A percentile compares a stretch with the other conserved stretches of the same genome.
Conservation (phyloP, 169 alveolate species). For the Plasmodium knowlesi region DNA sequence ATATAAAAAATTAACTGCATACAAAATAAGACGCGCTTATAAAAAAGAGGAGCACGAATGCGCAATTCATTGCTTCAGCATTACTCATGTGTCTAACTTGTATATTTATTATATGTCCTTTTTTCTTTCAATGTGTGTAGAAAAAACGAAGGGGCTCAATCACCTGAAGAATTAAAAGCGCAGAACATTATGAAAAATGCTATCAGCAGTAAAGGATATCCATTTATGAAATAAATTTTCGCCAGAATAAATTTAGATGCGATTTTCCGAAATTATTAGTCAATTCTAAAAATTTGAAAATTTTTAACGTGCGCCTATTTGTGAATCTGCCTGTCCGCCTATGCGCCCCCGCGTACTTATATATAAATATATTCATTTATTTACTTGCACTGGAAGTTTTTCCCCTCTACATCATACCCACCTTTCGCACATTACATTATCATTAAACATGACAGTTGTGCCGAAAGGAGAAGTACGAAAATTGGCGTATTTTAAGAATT, state of each 20-base stretch:
- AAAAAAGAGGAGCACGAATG: background rate
- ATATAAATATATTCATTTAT: background rate
- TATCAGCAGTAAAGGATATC: conserved; percentile 17
- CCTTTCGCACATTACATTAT: background rate
- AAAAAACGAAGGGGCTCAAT: conserved; percentile 26
- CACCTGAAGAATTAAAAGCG: conserved; percentile 49
- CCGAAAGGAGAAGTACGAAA: background rate
- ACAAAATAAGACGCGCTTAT: background rate
- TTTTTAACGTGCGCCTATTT: background rate
- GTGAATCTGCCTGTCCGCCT: background rate
- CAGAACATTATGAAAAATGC: conserved; percentile 22
- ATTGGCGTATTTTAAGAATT: background rate
- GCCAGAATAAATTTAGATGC: background rate
- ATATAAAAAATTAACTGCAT: background rate
- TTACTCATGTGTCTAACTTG: background rate
- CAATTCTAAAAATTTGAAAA: background rate
- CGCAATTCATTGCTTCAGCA: background rate
- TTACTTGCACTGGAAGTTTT: background rate
- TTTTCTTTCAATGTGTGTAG: conserved; percentile 6
- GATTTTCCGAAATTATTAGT: background rate
- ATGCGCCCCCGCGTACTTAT: background rate
- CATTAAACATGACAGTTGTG: background rate
- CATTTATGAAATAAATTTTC: conserved; percentile 9
- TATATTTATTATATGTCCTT: background rate
- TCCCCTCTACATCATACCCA: background rate